phyloP scores from a whole-genome alignment of 2,329 filamentous ascomycete species.

The Pseudogymnoascus sp. region DNA sequence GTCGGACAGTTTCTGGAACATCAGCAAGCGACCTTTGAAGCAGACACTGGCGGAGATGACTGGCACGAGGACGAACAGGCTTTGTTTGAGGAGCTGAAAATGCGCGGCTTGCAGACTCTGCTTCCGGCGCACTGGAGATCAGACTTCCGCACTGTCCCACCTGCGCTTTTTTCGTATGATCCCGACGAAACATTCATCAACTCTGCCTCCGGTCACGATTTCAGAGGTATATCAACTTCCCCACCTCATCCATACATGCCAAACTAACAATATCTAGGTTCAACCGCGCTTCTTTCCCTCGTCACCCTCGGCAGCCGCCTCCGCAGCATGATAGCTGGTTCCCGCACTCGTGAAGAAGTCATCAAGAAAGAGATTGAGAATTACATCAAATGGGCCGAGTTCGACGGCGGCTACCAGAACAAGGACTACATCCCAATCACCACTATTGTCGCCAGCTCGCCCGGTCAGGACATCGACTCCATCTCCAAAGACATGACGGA shows the following conservation, averaged over 20 bases:
- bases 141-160: slow-evolving; percentile 26
- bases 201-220: slow-evolving; percentile 16
- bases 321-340: slow-evolving; percentile 15
- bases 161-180: slow-evolving; percentile 21
- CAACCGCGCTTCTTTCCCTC: slow-evolving; percentile 22
- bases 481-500: slow-evolving; percentile 18
- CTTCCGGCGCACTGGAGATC: slow-evolving; percentile 22
- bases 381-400: slow-evolving; percentile 28
- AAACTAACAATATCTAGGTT: slow-evolving; percentile 17
- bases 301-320: slow-evolving; percentile 22
- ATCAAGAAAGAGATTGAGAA: slow-evolving; percentile 23
- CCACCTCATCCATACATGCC: not conserved
- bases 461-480: slow-evolving; percentile 15
- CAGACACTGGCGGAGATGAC: slow-evolving; percentile 16
- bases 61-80: slow-evolving; percentile 25
- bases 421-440: slow-evolving; percentile 25
- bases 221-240: slow-evolving; percentile 18
- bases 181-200: slow-evolving; percentile 22
- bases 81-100: slow-evolving; percentile 23
- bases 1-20: slow-evolving; percentile 23
- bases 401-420: slow-evolving; percentile 25
- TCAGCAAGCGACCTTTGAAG: slow-evolving; percentile 22
- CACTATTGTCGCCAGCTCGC: slow-evolving; percentile 15
- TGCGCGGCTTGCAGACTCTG: slow-evolving; percentile 25
- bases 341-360: slow-evolving; percentile 18